Base-by-base conservation (phyloP, 2,329 filamentous ascomycete species). In the Fusarium brevicatenulatum region DNA sequence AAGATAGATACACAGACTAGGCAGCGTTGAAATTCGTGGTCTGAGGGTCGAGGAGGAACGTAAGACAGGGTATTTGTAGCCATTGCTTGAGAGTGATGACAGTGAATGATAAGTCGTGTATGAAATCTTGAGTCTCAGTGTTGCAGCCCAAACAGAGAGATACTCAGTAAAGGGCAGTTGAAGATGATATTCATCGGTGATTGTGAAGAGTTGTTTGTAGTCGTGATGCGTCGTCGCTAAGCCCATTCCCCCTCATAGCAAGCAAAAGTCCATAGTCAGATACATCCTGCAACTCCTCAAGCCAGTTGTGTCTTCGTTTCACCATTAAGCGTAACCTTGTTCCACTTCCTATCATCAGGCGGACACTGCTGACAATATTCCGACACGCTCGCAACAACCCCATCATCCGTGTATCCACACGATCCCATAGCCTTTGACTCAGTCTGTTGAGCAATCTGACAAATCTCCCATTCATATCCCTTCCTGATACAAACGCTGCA, bases 281-380 rank as follows among this genome's bases (percentile, higher is more conserved):
- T 21, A 5, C 9, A 15, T 10, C 18, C 9, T 0, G 7, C 1
- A 10, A 9, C 5, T 3, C 18, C 18, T 42, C 42, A 68, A 9
- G 30, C 39, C 11, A 64, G 21, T 2, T 37, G 46, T 18, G 16
- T 40, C 7, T 46, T 39, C 1, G 47, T 21, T 19, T 23, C 52
- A 23, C 28, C 7, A 21, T 28, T 3, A 37, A 64, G 36, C 8
- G 61, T 64, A 11, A 43, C 30, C 9, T 39, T 69, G n/a, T 46
- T 52, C 67, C 67, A 70, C 34, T 70, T 70, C 43, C 54, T 60
- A 13, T 70, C 66, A 28, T 58, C 60, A 19, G 59, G 60, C 10
- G 67, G 67, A 60, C 67, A 70, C 5, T 47, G 47, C 21, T 66
- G 42, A 50, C 59, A 70, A 54, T 59, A 70, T 9, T 66, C 66